Base-by-base conservation (phyloP, 345 rosid genomes). In the Kandelia obovata region DNA sequence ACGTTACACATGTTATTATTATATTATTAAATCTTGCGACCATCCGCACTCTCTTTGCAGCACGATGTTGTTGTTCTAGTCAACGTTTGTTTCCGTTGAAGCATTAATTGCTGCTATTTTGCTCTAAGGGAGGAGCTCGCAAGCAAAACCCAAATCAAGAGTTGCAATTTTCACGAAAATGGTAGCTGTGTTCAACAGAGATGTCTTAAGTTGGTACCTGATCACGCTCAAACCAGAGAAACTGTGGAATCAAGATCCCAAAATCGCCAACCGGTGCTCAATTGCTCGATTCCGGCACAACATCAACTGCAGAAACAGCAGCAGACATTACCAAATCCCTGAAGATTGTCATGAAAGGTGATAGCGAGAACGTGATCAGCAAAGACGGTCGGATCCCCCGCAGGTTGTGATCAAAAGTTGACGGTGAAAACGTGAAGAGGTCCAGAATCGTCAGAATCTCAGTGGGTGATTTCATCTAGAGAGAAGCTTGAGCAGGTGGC, bases 151-250 rank as follows among this genome's bases (percentile, higher is more conserved):
- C 15, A 43, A n/a, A 66, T 59, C 58, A 47, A 17, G 69, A 62
- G 34, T 21, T 35, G 10, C 21, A 53, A 30, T 62, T 49, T 25
- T 20, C 57, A n/a, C 5, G 47, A 70, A 64, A 65, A 89, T 87
- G 89, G 91, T 87, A 27, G 89, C 89, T 10, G 87, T 89, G 23
- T 89, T 77, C 85, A 89, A 85, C 82, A 83, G 79, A 64, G 91
- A 87, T 61, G 84, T 87, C 25, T 61, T 89, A 71, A 87, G 91
- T 70, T 87, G 95, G 95, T 89, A 89, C 55, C 85, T 89, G 26
- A 85, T 89, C 71, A 89, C 90, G 5, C 77, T 87, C 64, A 87
- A 77, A 85, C 87, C 71, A 75, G 86, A 64, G 89, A 89, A 72
- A 85, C 91, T 5, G 74, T 89, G 32, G 88, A 85, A 81, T 78